Conservation (phyloP, 805 yeast species). For the Hanseniaspora occidentalis region DNA sequence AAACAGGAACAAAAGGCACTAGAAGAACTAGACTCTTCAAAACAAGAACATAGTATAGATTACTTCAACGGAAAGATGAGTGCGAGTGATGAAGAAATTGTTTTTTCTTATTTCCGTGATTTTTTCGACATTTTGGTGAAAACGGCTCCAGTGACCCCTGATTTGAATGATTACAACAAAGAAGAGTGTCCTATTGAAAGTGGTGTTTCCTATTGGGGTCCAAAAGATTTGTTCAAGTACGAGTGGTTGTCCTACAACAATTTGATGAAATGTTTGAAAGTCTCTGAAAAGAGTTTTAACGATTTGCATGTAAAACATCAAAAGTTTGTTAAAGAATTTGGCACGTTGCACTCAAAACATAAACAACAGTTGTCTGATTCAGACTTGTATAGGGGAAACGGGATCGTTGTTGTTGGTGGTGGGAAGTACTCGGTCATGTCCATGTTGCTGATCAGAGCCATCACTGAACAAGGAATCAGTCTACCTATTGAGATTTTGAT, state of each 20-base stretch:
- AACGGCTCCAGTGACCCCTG: neutral
- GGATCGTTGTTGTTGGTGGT: slow-evolving; percentile 67
- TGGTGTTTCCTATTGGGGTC: neutral
- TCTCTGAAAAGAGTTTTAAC: neutral
- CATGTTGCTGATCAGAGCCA: slow-evolving; percentile 35
- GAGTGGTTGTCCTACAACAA: neutral
- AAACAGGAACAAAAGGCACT: too few species aligned
- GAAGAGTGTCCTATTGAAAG: neutral
- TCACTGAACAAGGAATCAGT: slow-evolving; percentile 53
- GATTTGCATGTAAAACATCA: neutral
- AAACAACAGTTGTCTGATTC: neutral
- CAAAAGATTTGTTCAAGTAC: neutral
- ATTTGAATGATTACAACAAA: neutral
- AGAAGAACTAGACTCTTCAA: too few species aligned
- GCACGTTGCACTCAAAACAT: neutral
- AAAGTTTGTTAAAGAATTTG: slow-evolving; percentile 12
- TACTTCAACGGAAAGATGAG: too few species aligned
- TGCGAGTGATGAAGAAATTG: too few species aligned
- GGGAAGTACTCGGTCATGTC: slow-evolving; percentile 57
- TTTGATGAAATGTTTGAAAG: neutral
- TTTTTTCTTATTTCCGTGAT: neutral
- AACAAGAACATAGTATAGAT: too few species aligned
- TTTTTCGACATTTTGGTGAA: neutral
- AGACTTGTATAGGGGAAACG: slow-evolving; percentile 28
- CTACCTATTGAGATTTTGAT: slow-evolving; percentile 76